Evolutionary conservation across 495 filamentous ascomycete species (phyloP), one percentile per base, ranked within the genome.

Genomic region (Hapsidospora chrysogenum): DNA sequence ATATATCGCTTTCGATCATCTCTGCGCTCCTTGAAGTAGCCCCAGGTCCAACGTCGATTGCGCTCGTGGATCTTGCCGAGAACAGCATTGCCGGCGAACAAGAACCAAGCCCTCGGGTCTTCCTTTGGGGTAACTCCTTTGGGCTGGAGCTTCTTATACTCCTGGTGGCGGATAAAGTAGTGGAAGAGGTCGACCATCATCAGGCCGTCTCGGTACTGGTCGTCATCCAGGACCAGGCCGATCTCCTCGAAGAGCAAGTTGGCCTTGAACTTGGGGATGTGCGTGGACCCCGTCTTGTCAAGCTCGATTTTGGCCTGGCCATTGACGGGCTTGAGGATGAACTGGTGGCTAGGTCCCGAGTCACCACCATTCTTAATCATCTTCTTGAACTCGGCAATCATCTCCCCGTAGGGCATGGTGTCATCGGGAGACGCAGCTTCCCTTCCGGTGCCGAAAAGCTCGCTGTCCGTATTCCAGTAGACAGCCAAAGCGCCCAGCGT

Each of bases 161-260:
- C 85, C 52, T 96, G 89, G 45, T 97, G 92, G 27, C 86, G 80
- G 45, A 96, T 81, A 52, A 93, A 97, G 50, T 87, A 96, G 54
- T 97, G 89, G 62, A 97, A 96, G 4, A 95, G 70, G 51, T 97
- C 89, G 6, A 94, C 78, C 62, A 97, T 81, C 92, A 96, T 96
- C 38, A 97, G 58, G 1, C 76, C 81, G 61, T 97, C 89, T 16
- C 92, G 80, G 49, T 97, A 97, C 50, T 97, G 89, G 41, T 95
- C 74, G 41, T 96, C 85, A 49, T 97, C 89, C 13, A 97, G 63
- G 13, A 96, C 79, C 33, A 97, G 80, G 17, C 92, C 86, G 18
- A 97, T 82, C 49, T 97, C 89, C 46, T 97, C 83, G 46, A 97
- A 97, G 7, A 93, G 61, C 17, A 97, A 58, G 16, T 74, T 76